Evolutionary conservation across 2,329 filamentous ascomycete species (phyloP).

Genomic region (Stachybotrys chartarum): DNA sequence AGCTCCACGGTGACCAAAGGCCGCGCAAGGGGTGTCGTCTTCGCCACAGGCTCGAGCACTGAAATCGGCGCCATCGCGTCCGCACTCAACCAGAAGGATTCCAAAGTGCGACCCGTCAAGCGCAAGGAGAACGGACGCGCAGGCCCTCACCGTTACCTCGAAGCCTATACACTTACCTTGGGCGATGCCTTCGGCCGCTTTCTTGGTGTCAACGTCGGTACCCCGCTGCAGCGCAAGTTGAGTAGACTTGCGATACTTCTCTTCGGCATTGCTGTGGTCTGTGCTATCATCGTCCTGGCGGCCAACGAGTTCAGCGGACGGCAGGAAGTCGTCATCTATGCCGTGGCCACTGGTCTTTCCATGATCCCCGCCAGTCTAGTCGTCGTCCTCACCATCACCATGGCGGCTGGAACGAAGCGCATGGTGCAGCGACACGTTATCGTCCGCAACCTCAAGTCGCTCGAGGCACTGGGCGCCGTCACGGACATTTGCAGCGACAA

Average conservation of each 20-base stretch:
- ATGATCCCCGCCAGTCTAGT: slow-evolving; percentile 45
- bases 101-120: slow-evolving; percentile 42
- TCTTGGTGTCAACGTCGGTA: slow-evolving; percentile 61
- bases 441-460: slow-evolving; percentile 41
- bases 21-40: slow-evolving; percentile 48
- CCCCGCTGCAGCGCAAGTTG: slow-evolving; percentile 61
- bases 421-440: slow-evolving; percentile 48
- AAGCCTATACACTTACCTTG: slow-evolving; percentile 40
- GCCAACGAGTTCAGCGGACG: slow-evolving; percentile 50
- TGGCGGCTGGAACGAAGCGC: slow-evolving; percentile 44
- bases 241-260: slow-evolving; percentile 60
- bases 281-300: slow-evolving; percentile 61
- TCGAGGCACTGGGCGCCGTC: slow-evolving; percentile 56
- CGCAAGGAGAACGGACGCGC: slow-evolving; percentile 44
- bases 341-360: slow-evolving; percentile 38
- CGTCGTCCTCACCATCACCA: slow-evolving; percentile 52
- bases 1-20: slow-evolving; percentile 50
- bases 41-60: slow-evolving; percentile 50
- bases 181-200: slow-evolving; percentile 55
- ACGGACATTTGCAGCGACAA: slow-evolving; percentile 49
- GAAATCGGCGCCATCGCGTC: slow-evolving; percentile 50
- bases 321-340: slow-evolving; percentile 53
- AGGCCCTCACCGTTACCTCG: slow-evolving; percentile 43
- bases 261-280: slow-evolving; percentile 59
- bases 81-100: slow-evolving; percentile 32